Evolutionary conservation across 208 protist genomes (phyloP).

Genomic region (Wallacemonas sp.): DNA sequence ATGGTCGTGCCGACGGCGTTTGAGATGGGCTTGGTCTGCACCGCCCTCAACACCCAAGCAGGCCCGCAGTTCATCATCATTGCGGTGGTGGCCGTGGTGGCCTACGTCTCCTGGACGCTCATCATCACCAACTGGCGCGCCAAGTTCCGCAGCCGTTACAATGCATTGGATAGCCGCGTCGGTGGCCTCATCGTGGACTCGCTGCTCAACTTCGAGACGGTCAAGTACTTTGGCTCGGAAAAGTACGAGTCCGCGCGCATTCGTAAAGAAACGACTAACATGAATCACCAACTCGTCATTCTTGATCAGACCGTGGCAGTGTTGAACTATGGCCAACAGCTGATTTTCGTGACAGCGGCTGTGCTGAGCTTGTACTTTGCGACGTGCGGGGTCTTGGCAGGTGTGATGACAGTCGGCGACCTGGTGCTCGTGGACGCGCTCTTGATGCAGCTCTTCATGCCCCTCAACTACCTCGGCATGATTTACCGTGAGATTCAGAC

Average conservation of each 20-base stretch:
- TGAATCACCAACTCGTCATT: conserved; percentile 80
- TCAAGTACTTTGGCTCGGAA: conserved; percentile 94
- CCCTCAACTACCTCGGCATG: conserved; percentile 97
- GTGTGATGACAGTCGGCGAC: conserved; percentile 93
- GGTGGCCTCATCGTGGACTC: conserved; percentile 91
- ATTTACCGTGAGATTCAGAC: conserved; percentile 94
- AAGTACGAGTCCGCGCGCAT: conserved; percentile 80
- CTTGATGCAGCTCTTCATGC: conserved; percentile 95
- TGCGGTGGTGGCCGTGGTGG: conserved; percentile 73
- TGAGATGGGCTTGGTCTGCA: conserved; percentile 91
- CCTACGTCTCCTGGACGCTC: conserved; percentile 90
- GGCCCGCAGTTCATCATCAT: conserved; percentile 86
- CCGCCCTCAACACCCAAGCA: conserved; percentile 78
- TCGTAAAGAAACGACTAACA: conserved; percentile 58
- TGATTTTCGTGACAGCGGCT: conserved; percentile 91
- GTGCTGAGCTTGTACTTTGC: conserved; percentile 82
- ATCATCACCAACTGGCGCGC: conserved; percentile 89
- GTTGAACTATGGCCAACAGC: conserved; percentile 94
- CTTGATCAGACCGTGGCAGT: conserved; percentile 88
- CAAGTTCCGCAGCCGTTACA: conserved; percentile 88
- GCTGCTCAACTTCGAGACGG: conserved; percentile 95
- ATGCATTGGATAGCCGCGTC: conserved; percentile 89
- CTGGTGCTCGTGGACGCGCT: conserved; percentile 94
- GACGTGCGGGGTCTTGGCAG: conserved; percentile 75
- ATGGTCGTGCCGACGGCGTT: conserved; percentile 93